A percentile compares a stretch with the other conserved stretches of the same genome.
phyloP scores from a whole-genome alignment of 2,329 filamentous ascomycete genomes.

The Aquanectria penicillioides region DNA sequence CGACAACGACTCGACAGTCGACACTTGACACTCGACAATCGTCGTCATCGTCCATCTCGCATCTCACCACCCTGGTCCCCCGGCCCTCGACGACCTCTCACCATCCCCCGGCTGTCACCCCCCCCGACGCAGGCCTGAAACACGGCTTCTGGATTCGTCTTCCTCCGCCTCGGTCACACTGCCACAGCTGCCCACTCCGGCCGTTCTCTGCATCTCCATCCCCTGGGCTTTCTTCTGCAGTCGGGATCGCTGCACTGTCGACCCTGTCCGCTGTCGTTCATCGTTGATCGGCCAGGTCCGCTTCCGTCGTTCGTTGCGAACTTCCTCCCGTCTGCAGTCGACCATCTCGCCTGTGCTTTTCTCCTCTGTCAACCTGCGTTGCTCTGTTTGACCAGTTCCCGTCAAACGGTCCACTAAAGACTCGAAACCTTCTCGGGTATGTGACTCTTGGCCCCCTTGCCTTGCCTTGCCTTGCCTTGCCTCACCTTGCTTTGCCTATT shows the following conservation, averaged over 20 bases:
- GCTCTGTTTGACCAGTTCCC: slow-evolving; percentile 2
- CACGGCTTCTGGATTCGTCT: slow-evolving; percentile 35
- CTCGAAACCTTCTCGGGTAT: slow-evolving; percentile 13
- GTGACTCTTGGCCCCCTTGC: slow-evolving; percentile 20
- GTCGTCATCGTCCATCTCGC: slow-evolving; percentile 23
- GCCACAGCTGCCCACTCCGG: slow-evolving; percentile 19
- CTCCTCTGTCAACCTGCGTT: slow-evolving; percentile 6
- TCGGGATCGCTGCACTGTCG: slow-evolving; percentile 23
- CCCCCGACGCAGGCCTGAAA: slow-evolving; percentile 43
- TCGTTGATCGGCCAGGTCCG: slow-evolving; percentile 24
- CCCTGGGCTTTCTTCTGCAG: slow-evolving; percentile 22
- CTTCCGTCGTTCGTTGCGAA: slow-evolving; percentile 37
- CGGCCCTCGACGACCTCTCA: slow-evolving; percentile 28
- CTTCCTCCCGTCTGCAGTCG: slow-evolving; percentile 14
- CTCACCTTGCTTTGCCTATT: slow-evolving; percentile 6
- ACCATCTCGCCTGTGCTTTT: neutral
- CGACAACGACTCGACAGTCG: neutral
- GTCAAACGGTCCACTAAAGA: slow-evolving; percentile 10
- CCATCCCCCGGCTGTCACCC: slow-evolving; percentile 31
- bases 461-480: slow-evolving; percentile 11
- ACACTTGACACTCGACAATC: neutral
- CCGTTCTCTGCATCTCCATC: slow-evolving; percentile 14
- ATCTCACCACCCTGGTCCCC: slow-evolving; percentile 26
- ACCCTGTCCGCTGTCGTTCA: slow-evolving; percentile 12
- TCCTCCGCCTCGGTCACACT: slow-evolving; percentile 33